phyloP scores from a whole-genome alignment of 2,329 filamentous ascomycete genomes.

The Chrysoporthe cubensis region DNA sequence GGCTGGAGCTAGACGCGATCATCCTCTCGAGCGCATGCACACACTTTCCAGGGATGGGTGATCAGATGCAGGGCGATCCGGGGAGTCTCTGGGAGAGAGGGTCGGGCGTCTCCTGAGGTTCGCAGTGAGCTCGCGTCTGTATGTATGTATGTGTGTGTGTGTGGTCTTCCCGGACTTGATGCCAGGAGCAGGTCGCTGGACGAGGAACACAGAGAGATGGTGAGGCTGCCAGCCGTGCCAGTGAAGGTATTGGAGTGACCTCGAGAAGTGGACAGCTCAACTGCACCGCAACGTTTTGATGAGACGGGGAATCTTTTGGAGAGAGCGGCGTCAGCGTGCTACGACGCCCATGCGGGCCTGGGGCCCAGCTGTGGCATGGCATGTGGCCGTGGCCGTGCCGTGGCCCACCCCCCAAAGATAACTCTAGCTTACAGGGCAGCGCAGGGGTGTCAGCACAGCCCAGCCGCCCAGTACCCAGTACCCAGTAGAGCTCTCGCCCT shows the following conservation, averaged over 20 bases:
- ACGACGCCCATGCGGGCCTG: constrained; percentile 5
- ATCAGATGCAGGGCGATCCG: constrained; percentile 26
- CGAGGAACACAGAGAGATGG: neutral
- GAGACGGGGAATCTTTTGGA: constrained; percentile 12
- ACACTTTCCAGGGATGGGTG: constrained; percentile 10
- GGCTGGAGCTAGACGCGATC: constrained; percentile 28
- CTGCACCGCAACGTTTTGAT: constrained; percentile 6
- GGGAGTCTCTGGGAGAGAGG: neutral
- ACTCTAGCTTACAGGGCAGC: neutral
- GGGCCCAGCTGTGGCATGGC: neutral
- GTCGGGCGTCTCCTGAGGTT: neutral
- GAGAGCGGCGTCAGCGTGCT: constrained; percentile 10
- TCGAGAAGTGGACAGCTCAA: constrained; percentile 19
- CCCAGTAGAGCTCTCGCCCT: neutral
- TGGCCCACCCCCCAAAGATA: constrained; percentile 5
- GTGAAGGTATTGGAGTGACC: neutral
- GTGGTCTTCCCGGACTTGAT: neutral
- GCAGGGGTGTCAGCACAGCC: neutral
- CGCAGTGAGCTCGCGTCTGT: neutral
- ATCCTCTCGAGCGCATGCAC: constrained; percentile 23
- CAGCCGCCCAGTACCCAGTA: no score
- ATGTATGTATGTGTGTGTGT: neutral
- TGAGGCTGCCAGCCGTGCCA: neutral
- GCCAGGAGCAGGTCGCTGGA: neutral
- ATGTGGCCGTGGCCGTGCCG: constrained; percentile 5